A percentile compares a stretch with the other conserved stretches of the same genome.
These are phyloP conservation scores for Botrytis paeoniae DNA, from an alignment of 2,329 filamentous ascomycete species.

Conservation along the genomic window DNA sequence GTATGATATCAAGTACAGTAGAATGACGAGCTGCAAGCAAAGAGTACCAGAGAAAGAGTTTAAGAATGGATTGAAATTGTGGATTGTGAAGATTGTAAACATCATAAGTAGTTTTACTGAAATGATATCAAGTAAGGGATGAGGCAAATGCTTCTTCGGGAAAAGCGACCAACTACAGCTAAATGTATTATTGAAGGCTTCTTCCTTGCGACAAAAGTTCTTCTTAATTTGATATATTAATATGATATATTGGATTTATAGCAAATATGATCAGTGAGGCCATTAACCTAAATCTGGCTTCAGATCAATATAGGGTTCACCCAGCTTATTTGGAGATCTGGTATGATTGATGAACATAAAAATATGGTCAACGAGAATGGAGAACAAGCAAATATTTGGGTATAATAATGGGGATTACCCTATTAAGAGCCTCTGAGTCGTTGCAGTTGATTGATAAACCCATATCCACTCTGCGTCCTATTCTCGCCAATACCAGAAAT, in stretches of 20 bases:
- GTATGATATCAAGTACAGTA: background rate
- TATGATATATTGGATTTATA: background rate
- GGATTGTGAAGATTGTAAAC: background rate
- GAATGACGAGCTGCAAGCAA: background rate
- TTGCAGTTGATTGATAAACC: constrained; percentile 39
- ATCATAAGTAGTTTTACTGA: background rate
- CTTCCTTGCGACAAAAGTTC: background rate
- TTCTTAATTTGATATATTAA: background rate
- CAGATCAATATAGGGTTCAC: background rate
- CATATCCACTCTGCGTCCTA: constrained; percentile 36
- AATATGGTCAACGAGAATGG: background rate
- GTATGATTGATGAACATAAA: background rate
- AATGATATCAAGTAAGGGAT: constrained; percentile 3
- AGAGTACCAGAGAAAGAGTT: background rate
- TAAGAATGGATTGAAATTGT: background rate
- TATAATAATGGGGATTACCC: background rate
- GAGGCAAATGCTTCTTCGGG: background rate
- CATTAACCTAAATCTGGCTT: background rate
- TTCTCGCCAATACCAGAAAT: constrained; percentile 24
- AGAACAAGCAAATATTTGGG: background rate
- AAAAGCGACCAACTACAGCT: background rate
- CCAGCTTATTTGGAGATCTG: background rate
- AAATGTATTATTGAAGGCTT: background rate
- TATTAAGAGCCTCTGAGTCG: constrained; percentile 37
- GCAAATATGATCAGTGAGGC: background rate